Evolutionary conservation across 306 rosid genomes (phyloP), one percentile per base, ranked within the genome.

Genomic region (Vigna reflexopilosa): DNA sequence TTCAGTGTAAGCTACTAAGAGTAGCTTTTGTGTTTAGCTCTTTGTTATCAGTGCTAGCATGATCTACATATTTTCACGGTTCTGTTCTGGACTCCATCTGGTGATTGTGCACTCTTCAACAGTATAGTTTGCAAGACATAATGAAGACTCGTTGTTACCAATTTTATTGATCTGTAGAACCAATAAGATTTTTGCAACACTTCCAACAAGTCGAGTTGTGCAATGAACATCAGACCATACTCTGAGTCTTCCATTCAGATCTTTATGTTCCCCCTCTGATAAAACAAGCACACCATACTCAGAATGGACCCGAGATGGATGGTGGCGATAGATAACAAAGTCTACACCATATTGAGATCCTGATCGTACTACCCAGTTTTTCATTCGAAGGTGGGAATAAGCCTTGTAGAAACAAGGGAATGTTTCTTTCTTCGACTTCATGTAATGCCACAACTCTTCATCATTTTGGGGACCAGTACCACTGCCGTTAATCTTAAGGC

Each of bases 191-290:
- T 93, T 93, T 2, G 87, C 94, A 68, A 89, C 96, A 42, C 96
- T 88, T 68, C 91, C 82, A 59, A 93, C 84, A 38, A 90, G 85
- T 55, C 93, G 81, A 42, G 88, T 84, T 24, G 94, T 75, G 85
- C 96, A 85, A 78, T 85, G 90, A 82, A 85, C 47, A 82, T 90
- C 98, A 69, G 94, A 90, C 98, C 98, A 93, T 70, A 86, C 86
- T 72, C 75, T 85, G 77, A 93, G 56, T 70, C 98, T 86, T 66
- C 85, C 82, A 75, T 82, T 86, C 30, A 63, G 70, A 64, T 77
- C 77, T 17, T 45, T 67, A 36, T 69, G 73, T 22, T 59, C 82
- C 38, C 76, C 87, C n/a, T 78, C 89, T 2, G 87, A 83, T 70
- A 83, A 73, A 75, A 93, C 93, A 59, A 93, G 88, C 70, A 93